Evolutionary conservation across 345 rosid genomes (phyloP).

Genomic region (Psidium guajava): DNA sequence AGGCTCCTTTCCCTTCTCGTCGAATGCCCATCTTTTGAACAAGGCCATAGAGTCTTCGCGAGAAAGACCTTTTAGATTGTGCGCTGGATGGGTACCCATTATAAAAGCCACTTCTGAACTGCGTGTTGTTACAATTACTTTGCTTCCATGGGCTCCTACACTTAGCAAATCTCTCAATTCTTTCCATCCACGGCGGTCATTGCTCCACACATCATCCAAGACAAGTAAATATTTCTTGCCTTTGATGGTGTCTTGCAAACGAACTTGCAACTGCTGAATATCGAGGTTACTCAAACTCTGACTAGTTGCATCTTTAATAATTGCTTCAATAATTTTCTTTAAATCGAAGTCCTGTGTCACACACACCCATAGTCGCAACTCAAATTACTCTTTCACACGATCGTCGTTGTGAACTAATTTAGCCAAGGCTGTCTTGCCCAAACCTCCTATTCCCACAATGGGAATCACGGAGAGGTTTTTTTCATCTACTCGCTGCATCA

Average conservation of each 20-base stretch:
- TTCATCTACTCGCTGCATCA: not conserved
- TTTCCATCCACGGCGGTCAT: accelerated
- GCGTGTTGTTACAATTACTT: not conserved
- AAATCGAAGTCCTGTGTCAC: not conserved
- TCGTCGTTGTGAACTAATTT: not conserved
- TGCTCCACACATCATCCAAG: not conserved
- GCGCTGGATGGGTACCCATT: not conserved
- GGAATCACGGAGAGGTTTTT: not conserved
- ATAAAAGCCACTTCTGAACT: not conserved
- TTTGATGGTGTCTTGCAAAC: not conserved
- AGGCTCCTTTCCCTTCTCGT: not conserved
- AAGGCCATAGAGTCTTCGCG: not conserved
- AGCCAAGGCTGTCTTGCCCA: not conserved
- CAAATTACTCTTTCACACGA: not conserved
- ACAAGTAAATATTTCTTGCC: not conserved
- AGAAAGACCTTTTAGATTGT: not conserved
- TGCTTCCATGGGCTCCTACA: accelerated
- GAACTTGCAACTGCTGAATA: not conserved
- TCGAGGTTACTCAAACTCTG: not conserved
- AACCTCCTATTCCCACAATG: not conserved
- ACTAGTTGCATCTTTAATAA: accelerated
- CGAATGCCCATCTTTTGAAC: not conserved
- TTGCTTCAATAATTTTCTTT: not conserved
- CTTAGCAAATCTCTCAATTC: accelerated
- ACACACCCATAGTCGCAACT: not conserved